These are phyloP conservation scores for Pythium phragmitis DNA, from an alignment of 352 stramenopile genomes.

Conservation along the genomic window DNA sequence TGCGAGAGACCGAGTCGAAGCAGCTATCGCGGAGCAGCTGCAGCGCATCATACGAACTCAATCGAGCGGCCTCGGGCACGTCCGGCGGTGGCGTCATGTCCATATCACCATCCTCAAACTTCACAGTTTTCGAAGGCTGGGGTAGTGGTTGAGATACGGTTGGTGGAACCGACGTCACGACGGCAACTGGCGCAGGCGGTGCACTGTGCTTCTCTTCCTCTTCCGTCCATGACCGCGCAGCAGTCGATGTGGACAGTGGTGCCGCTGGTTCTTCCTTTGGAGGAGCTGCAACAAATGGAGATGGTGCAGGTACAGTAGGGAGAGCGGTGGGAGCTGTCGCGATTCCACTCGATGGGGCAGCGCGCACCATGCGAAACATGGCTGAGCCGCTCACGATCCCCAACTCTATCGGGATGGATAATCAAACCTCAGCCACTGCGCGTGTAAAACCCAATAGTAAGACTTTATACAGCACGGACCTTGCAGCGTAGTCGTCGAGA, in stretches of 20 bases:
- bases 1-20: conserved; percentile 72
- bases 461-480: conserved; percentile 28
- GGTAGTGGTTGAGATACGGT: background rate
- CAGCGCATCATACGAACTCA: conserved; percentile 63
- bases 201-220: conserved; percentile 19
- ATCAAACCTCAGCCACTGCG: background rate
- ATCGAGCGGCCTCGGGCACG: background rate
- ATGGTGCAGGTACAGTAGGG: conserved; percentile 4
- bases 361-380: conserved; percentile 71
- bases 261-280: conserved; percentile 12
- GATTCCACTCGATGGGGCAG: background rate
- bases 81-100: conserved; percentile 39
- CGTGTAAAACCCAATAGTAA: background rate
- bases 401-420: conserved; percentile 38
- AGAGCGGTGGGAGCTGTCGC: background rate
- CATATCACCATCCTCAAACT: conserved; percentile 31
- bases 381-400: conserved; percentile 79
- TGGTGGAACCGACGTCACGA: background rate
- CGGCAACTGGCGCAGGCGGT: background rate
- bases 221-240: conserved; percentile 10
- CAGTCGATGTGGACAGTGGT: conserved; percentile 4
- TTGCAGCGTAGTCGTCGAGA: conserved; percentile 65
- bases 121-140: background rate
- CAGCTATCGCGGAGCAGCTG: conserved; percentile 69
- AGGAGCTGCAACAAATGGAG: background rate